Evolutionary conservation across 2,329 filamentous ascomycete genomes (phyloP).

Genomic region (Chaetomiaceae sp.): DNA sequence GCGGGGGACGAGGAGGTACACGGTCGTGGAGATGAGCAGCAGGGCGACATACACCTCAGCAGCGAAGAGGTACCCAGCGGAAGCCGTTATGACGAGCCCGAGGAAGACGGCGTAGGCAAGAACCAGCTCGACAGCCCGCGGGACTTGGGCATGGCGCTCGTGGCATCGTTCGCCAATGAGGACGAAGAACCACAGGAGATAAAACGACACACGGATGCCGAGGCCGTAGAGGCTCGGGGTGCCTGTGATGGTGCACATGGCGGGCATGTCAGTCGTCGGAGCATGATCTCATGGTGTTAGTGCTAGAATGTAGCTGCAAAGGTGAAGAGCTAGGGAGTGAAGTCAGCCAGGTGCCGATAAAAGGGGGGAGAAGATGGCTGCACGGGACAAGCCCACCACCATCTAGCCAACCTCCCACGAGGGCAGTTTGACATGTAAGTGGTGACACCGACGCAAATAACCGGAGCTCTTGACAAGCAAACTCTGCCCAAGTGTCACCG

Average conservation of each 20-base stretch:
- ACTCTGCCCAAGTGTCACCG: not conserved
- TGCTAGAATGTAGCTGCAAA: too few relatives aligned
- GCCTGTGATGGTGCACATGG: constrained; percentile 12
- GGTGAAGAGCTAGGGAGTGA: not conserved
- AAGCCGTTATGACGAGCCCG: constrained; percentile 9
- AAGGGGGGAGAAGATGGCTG: too few relatives aligned
- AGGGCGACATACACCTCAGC: constrained; percentile 20
- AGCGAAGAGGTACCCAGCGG: constrained; percentile 9
- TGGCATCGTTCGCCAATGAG: constrained; percentile 10
- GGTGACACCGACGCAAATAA: not conserved
- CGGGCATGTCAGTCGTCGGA: not conserved
- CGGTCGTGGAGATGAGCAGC: constrained; percentile 16
- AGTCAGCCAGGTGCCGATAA: too few relatives aligned
- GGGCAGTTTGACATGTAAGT: not conserved
- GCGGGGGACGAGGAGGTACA: constrained; percentile 16
- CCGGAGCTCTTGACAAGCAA: not conserved
- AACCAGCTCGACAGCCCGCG: constrained; percentile 14
- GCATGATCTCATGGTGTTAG: not conserved
- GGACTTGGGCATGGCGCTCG: constrained; percentile 11
- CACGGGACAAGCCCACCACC: too few relatives aligned
- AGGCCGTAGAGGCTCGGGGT: constrained; percentile 21
- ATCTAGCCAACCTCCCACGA: not conserved
- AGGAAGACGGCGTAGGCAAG: constrained; percentile 21
- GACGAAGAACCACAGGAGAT: constrained; percentile 21
- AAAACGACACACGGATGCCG: constrained; percentile 24